These are phyloP conservation scores for Emergomyces pasteurianus DNA, from an alignment of 2,329 filamentous ascomycete species.

Conservation along the genomic window DNA sequence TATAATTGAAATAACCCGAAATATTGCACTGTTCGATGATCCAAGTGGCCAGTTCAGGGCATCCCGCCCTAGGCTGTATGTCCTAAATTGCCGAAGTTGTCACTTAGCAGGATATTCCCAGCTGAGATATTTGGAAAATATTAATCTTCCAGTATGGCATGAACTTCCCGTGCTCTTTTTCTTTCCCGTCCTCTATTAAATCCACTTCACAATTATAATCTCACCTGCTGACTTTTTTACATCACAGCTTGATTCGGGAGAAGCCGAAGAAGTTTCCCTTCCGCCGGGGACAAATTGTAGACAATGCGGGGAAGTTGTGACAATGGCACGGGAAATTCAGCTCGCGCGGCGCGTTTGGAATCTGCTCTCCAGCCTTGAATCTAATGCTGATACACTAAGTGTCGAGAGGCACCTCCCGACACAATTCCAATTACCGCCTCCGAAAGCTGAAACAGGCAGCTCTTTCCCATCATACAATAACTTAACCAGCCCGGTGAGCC, in stretches of 20 bases:
- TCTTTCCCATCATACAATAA: conserved; percentile 1
- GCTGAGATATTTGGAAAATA: conserved; percentile 17
- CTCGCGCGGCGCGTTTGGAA: conserved; percentile 27
- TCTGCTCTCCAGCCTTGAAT: conserved; percentile 24
- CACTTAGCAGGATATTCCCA: conserved; percentile 29
- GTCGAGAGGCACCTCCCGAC: conserved; percentile 28
- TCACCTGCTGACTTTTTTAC: not conserved
- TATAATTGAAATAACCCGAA: conserved; percentile 25
- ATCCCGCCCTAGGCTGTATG: conserved; percentile 23
- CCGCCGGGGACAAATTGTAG: conserved; percentile 21
- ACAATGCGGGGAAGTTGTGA: conserved; percentile 23
- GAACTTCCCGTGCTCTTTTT: not conserved
- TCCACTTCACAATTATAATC: no score
- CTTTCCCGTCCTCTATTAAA: not conserved
- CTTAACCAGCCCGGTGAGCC: not conserved
- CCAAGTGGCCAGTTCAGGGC: conserved; percentile 20
- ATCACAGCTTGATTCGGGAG: conserved; percentile 6
- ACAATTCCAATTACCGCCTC: conserved; percentile 23
- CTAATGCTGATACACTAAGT: conserved; percentile 28
- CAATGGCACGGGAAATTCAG: conserved; percentile 27
- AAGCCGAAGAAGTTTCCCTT: conserved; percentile 7
- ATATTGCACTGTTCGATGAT: conserved; percentile 26
- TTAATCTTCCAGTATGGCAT: conserved; percentile 11
- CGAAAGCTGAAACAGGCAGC: conserved; percentile 15
- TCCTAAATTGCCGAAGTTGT: conserved; percentile 25